Percentiles rank a stretch among this genome's conserved stretches.
These are phyloP conservation scores for Botrytis pseudocinerea DNA, from an alignment of 2,329 filamentous ascomycete species.

Conservation along the genomic window DNA sequence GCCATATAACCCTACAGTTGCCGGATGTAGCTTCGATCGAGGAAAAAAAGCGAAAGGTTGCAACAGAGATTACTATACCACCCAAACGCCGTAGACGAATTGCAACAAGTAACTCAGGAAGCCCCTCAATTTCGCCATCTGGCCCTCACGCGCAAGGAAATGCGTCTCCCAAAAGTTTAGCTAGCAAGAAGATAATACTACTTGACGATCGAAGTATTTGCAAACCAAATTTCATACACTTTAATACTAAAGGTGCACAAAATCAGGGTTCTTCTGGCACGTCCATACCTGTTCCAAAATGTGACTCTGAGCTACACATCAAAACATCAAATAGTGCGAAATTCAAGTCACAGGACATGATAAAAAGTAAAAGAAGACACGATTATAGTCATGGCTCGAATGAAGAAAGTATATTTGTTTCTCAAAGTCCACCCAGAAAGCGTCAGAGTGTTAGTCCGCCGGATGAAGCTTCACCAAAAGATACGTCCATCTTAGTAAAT, in stretches of 20 bases:
- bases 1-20: background rate
- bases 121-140: background rate
- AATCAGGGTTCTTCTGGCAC: constrained; percentile 33
- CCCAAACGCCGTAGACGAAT: constrained; percentile 14
- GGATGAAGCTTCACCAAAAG: background rate
- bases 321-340: background rate
- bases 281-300: background rate
- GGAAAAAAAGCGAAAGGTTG: constrained; percentile 21
- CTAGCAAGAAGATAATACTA: background rate
- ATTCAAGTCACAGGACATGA: background rate
- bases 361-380: constrained; percentile 7
- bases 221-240: constrained; percentile 32
- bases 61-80: background rate
- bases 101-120: background rate
- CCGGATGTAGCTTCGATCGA: background rate
- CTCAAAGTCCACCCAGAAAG: constrained; percentile 25
- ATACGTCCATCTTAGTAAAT: background rate
- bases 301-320: background rate
- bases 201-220: constrained; percentile 28
- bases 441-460: constrained; percentile 26
- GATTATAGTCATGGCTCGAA: background rate
- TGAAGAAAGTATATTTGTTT: background rate
- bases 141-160: background rate
- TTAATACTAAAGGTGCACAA: constrained; percentile 28
- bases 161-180: background rate